These are phyloP conservation scores for Cinnamomum chago DNA, from an alignment of 164 flowering plant genomes.

Conservation along the genomic window DNA sequence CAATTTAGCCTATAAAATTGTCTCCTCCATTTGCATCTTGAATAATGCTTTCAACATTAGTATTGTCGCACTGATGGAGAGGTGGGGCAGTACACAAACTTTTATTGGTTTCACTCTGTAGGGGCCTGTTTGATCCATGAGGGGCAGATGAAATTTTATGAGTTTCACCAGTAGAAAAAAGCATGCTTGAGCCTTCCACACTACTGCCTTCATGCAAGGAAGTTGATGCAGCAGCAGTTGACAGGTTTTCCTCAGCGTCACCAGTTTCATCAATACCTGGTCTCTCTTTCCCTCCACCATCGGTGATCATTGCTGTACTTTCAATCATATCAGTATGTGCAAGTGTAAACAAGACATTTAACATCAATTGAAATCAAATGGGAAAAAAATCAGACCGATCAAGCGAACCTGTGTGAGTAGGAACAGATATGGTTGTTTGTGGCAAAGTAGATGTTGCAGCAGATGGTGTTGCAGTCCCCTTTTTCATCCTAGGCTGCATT, in stretches of 20 bases:
- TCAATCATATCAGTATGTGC: background rate
- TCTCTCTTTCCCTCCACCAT: conserved; percentile 55
- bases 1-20: background rate
- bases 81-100: conserved; percentile 21
- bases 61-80: conserved; percentile 38
- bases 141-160: conserved; percentile 21
- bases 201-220: conserved; percentile 21
- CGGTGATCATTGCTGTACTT: background rate
- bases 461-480: conserved; percentile 44
- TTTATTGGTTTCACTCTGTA: background rate
- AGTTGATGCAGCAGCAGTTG: conserved; percentile 15
- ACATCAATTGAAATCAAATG: background rate
- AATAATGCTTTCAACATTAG: conserved; percentile 20
- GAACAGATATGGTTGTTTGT: conserved; percentile 23
- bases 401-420: conserved; percentile 34
- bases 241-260: conserved; percentile 32
- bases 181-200: conserved; percentile 7
- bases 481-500: conserved; percentile 64
- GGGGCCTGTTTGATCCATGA: background rate
- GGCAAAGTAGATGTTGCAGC: conserved; percentile 25
- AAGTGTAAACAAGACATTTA: background rate
- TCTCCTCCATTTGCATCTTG: conserved; percentile 18
- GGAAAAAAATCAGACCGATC: background rate
- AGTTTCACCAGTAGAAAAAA: conserved; percentile 19
- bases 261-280: conserved; percentile 26